phyloP scores from a whole-genome alignment of 2,329 filamentous ascomycete genomes.

The Cladosporium colombiae region DNA sequence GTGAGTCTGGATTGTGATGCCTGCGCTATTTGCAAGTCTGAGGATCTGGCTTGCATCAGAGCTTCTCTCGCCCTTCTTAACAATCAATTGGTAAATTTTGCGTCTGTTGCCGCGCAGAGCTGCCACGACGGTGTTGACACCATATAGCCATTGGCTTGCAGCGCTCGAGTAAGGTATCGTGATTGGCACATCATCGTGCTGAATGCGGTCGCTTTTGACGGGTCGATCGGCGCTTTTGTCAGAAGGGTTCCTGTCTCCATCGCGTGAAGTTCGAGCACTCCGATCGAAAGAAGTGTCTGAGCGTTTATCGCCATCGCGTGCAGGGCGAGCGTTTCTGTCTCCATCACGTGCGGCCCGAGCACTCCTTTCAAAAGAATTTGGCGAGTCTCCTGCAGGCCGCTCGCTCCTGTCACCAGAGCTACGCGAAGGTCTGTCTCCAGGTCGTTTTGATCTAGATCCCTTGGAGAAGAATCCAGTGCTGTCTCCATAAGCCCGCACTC shows the following conservation, averaged over 20 bases:
- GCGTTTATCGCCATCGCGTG: not conserved
- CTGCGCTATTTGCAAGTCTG: constrained; percentile 35
- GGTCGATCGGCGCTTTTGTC: not conserved
- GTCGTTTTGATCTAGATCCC: not conserved
- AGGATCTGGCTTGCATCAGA: constrained; percentile 17
- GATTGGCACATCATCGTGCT: constrained; percentile 38
- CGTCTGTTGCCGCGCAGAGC: constrained; percentile 70
- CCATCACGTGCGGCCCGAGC: not conserved
- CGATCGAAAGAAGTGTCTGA: not conserved
- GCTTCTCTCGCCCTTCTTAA: constrained; percentile 7
- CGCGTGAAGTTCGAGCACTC: not conserved
- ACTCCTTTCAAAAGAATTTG: not conserved
- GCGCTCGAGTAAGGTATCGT: constrained; percentile 74
- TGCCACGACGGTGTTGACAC: constrained; percentile 75
- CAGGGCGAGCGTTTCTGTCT: not conserved
- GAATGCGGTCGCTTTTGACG: not conserved
- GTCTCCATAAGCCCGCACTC: constrained; percentile 1
- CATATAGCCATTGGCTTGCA: constrained; percentile 89
- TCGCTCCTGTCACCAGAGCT: not conserved
- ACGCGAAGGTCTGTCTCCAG: not conserved
- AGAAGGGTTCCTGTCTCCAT: not conserved
- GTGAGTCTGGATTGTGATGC: constrained; percentile 61
- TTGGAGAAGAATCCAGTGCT: constrained; percentile 6
- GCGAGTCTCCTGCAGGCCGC: not conserved
- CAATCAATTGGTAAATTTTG: constrained; percentile 71